Percentiles rank a stretch among this genome's conserved stretches.
phyloP scores from a whole-genome alignment of 1,284 basidiomycete species.

The Neolentinus lepideus region DNA sequence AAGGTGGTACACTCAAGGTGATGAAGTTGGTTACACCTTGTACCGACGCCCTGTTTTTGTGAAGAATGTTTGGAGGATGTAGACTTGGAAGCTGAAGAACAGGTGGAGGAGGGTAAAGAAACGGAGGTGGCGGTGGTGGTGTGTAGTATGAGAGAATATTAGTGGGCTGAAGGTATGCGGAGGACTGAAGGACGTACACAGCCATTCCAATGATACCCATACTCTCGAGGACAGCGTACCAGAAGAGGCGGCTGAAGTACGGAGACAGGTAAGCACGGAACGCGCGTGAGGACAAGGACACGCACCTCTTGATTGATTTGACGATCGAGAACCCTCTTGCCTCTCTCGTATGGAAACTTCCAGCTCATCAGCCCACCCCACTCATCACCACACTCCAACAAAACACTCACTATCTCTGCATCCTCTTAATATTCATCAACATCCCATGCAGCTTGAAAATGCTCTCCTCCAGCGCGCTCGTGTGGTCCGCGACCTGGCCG shows the following conservation, averaged over 20 bases:
- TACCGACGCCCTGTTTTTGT: conserved; percentile 80
- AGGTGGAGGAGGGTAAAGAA: background rate
- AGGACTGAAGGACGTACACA: conserved; percentile 44
- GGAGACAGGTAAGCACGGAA: conserved; percentile 22
- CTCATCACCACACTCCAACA: background rate
- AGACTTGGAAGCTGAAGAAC: conserved; percentile 58
- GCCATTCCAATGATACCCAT: conserved; percentile 78
- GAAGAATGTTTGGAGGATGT: conserved; percentile 90
- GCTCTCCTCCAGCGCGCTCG: conserved; percentile 87
- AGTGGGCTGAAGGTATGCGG: conserved; percentile 1
- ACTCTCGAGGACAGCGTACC: conserved; percentile 82
- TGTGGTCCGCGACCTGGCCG: conserved; percentile 85
- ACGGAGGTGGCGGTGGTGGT: too few species aligned
- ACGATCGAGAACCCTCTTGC: conserved; percentile 78
- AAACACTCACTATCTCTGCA: conserved; percentile 79
- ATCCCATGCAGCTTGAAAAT: conserved; percentile 84
- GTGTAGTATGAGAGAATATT: too few species aligned
- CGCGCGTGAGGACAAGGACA: conserved; percentile 6
- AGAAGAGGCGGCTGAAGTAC: conserved; percentile 69
- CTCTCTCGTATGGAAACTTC: conserved; percentile 76
- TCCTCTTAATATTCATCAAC: conserved; percentile 81
- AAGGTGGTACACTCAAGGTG: too few species aligned
- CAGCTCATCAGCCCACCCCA: background rate
- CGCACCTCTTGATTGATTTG: conserved; percentile 71
- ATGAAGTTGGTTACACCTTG: conserved; percentile 81